These are phyloP conservation scores for Lactarius hatsudake DNA, from an alignment of 768 basidiomycete species.

Conservation along the genomic window DNA sequence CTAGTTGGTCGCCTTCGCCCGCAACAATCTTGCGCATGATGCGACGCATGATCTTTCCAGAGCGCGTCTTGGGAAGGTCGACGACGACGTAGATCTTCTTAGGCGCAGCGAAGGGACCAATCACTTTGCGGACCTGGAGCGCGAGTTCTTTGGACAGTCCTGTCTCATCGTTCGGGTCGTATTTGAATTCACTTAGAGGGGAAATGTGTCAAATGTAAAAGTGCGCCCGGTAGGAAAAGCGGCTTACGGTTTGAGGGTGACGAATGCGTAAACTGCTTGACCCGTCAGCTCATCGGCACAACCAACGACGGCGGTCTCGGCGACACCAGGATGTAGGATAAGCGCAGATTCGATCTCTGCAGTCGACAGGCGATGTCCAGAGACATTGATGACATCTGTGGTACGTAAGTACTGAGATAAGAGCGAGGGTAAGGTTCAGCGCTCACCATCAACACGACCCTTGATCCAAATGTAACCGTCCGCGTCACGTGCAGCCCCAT, in stretches of 20 bases:
- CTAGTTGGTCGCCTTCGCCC: slow-evolving; percentile 92
- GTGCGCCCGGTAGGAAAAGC: background rate
- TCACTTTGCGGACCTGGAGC: slow-evolving; percentile 94
- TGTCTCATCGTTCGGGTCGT: slow-evolving; percentile 66
- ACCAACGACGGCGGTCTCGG: slow-evolving; percentile 93
- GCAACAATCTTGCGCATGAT: slow-evolving; percentile 96
- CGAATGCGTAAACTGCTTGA: slow-evolving; percentile 92
- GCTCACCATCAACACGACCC: slow-evolving; percentile 88
- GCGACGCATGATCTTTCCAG: slow-evolving; percentile 96
- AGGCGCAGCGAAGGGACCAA: slow-evolving; percentile 96
- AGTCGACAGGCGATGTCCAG: slow-evolving; percentile 94
- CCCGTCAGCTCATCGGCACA: slow-evolving; percentile 85
- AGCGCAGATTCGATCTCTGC: slow-evolving; percentile 98
- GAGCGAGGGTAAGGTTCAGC: slow-evolving; percentile 2
- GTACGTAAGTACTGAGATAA: slow-evolving; percentile 3
- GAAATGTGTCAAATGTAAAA: background rate
- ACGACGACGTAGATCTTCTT: slow-evolving; percentile 84
- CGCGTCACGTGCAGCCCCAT: slow-evolving; percentile 90
- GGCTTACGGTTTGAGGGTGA: slow-evolving; percentile 88
- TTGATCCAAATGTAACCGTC: slow-evolving; percentile 99
- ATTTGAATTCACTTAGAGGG: slow-evolving; percentile 70
- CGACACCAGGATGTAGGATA: slow-evolving; percentile 91
- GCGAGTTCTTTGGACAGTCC: slow-evolving; percentile 81
- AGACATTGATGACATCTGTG: slow-evolving; percentile 96
- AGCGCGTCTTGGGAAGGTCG: slow-evolving; percentile 92